Percentiles rank a stretch among this genome's conserved stretches.
Conservation (phyloP, 176 grass and related monocot species). For the Areca catechu region DNA sequence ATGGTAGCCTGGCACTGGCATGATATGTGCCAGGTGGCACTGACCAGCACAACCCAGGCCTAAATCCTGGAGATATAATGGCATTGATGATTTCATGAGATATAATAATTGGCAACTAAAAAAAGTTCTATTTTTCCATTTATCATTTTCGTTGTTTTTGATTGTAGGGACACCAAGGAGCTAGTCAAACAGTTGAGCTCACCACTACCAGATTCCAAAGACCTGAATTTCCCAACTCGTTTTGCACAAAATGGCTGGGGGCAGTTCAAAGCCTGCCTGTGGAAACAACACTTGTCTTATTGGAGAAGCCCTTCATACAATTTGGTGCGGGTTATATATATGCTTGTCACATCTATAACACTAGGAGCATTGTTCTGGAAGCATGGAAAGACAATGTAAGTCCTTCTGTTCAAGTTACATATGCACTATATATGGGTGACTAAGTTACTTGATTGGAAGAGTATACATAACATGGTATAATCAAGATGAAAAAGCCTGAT, state of each 20-base stretch:
- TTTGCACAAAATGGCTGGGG: slow-evolving; percentile 43
- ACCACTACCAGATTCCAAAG: slow-evolving; percentile 25
- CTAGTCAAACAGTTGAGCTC: slow-evolving; percentile 28
- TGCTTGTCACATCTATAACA: not conserved
- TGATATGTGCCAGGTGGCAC: too few species aligned
- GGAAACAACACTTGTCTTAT: slow-evolving; percentile 72
- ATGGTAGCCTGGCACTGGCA: too few species aligned
- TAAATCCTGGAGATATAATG: too few species aligned
- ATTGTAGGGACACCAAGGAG: slow-evolving; percentile 47
- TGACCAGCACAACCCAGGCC: too few species aligned
- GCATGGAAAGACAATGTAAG: slow-evolving; percentile 51
- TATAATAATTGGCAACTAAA: too few species aligned
- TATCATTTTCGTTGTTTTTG: not conserved
- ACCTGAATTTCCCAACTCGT: slow-evolving; percentile 45
- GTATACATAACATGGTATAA: not conserved
- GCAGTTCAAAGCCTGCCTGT: slow-evolving; percentile 72
- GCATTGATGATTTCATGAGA: too few species aligned
- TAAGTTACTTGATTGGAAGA: too few species aligned
- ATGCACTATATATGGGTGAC: too few species aligned
- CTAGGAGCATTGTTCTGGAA: slow-evolving; percentile 45
- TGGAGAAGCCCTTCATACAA: slow-evolving; percentile 86
- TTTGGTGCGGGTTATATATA: slow-evolving; percentile 41
- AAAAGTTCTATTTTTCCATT: too few species aligned
- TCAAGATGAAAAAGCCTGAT: too few species aligned
- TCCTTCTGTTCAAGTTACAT: not conserved